Evolutionary conservation across 108 stramenopile species (phyloP).

Genomic region (Mayamaea pseudoterrestris): DNA sequence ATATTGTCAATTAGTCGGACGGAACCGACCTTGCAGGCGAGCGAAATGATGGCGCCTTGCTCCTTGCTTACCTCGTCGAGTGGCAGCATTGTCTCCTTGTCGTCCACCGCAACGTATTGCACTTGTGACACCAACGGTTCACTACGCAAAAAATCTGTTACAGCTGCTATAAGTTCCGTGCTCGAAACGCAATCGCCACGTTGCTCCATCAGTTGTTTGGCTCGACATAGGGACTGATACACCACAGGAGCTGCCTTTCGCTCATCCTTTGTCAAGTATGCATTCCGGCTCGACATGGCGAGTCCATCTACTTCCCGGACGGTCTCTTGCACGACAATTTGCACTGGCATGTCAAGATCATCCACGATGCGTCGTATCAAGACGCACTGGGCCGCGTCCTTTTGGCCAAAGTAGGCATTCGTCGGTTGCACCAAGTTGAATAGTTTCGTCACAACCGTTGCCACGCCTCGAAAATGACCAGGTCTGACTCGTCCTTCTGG

Average conservation of each 20-base stretch:
- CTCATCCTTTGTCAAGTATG: constrained; percentile 74
- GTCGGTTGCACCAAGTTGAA: constrained; percentile 91
- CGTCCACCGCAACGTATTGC: constrained; percentile 73
- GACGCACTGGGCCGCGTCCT: constrained; percentile 94
- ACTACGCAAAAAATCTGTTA: constrained; percentile 22
- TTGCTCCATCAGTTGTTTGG: constrained; percentile 29
- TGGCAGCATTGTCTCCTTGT: constrained; percentile 62
- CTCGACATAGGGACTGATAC: constrained; percentile 58
- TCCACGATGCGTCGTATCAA: constrained; percentile 73
- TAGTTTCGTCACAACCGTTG: constrained; percentile 95
- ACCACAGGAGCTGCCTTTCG: constrained; percentile 71
- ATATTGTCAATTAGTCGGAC: constrained; percentile 88
- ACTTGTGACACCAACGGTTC: constrained; percentile 74
- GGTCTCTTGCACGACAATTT: constrained; percentile 65
- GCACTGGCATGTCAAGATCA: constrained; percentile 77
- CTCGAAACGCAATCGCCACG: constrained; percentile 1
- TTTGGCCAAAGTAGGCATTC: constrained; percentile 94
- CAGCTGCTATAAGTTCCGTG: constrained; percentile 19
- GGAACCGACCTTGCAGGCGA: constrained; percentile 67
- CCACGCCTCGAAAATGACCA: constrained; percentile 93
- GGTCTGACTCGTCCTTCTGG: constrained; percentile 76
- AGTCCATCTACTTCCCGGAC: constrained; percentile 87
- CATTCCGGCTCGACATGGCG: constrained; percentile 94
- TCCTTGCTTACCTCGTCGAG: constrained; percentile 25
- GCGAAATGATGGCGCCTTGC: constrained; percentile 57